Conservation (phyloP, 2,329 filamentous ascomycete genomes). For the Fusarium verticillioides region DNA sequence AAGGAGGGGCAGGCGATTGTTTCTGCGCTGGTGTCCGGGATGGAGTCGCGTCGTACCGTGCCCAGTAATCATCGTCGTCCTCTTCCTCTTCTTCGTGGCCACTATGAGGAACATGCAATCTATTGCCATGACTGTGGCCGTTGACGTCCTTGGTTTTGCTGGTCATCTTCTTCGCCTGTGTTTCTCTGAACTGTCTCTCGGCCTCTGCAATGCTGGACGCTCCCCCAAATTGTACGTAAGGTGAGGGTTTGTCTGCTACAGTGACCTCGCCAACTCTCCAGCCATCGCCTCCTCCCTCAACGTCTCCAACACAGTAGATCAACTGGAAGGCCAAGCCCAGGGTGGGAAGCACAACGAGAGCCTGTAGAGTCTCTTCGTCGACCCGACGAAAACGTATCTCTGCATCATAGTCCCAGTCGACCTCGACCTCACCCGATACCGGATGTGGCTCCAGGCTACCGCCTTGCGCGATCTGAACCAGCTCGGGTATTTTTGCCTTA, state of each 20-base stretch:
- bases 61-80: constrained; percentile 84
- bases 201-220: constrained; percentile 66
- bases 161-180: constrained; percentile 41
- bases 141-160: constrained; percentile 24
- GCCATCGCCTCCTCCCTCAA: constrained; percentile 68
- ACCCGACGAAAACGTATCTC: constrained; percentile 73
- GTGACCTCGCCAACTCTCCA: constrained; percentile 81
- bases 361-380: constrained; percentile 80
- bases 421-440: constrained; percentile 80
- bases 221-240: constrained; percentile 66
- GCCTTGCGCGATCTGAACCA: constrained; percentile 70
- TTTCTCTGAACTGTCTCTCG: constrained; percentile 63
- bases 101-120: constrained; percentile 23
- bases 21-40: constrained; percentile 71
- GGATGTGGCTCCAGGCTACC: constrained; percentile 82
- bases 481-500: constrained; percentile 62
- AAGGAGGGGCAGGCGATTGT: constrained; percentile 69
- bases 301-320: constrained; percentile 75
- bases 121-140: constrained; percentile 18
- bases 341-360: constrained; percentile 69
- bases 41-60: constrained; percentile 78
- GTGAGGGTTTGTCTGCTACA: constrained; percentile 65
- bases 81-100: constrained; percentile 64
- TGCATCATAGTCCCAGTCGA: constrained; percentile 74
- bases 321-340: constrained; percentile 73